Percentiles rank a stretch among this genome's conserved stretches.
Evolutionary conservation across 2,329 filamentous ascomycete species (phyloP).

Genomic region (Aulographum hederae): DNA sequence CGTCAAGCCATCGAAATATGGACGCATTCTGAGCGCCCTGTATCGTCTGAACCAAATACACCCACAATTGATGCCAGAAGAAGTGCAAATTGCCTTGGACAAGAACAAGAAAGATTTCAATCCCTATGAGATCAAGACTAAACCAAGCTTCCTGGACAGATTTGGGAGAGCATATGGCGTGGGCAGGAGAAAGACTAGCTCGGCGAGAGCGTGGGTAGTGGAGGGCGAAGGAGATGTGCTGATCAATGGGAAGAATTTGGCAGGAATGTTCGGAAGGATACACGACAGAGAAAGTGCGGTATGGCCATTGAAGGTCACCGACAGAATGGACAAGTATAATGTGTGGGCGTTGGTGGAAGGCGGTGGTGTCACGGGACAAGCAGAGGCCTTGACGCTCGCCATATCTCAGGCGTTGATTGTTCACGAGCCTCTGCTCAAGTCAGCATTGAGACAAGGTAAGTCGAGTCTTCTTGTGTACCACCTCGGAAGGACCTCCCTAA

Average conservation of each 20-base stretch:
- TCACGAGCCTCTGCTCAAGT: constrained; percentile 86
- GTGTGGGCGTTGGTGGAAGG: constrained; percentile 73
- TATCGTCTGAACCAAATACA: constrained; percentile 75
- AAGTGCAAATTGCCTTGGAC: constrained; percentile 45
- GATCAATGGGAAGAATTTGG: constrained; percentile 76
- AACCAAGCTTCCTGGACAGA: constrained; percentile 50
- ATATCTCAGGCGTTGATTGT: constrained; percentile 73
- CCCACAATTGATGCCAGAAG: constrained; percentile 52
- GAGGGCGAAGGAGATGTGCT: constrained; percentile 83
- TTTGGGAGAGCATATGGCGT: constrained; percentile 63
- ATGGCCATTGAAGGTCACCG: constrained; percentile 72
- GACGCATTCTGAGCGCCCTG: constrained; percentile 55
- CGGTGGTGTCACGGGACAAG: constrained; percentile 86
- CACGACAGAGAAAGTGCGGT: constrained; percentile 90
- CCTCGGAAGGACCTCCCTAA: too few species aligned
- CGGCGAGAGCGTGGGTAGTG: constrained; percentile 71
- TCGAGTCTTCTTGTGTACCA: not conserved
- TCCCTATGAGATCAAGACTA: constrained; percentile 44
- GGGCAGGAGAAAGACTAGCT: constrained; percentile 74
- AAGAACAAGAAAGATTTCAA: constrained; percentile 62
- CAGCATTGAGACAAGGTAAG: constrained; percentile 74
- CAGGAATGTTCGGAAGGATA: constrained; percentile 64
- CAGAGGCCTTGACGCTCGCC: constrained; percentile 81
- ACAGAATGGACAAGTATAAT: constrained; percentile 89
- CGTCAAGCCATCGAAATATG: constrained; percentile 50